Base-by-base conservation (phyloP, 305 asterid species). In the Solanum hybrid region DNA sequence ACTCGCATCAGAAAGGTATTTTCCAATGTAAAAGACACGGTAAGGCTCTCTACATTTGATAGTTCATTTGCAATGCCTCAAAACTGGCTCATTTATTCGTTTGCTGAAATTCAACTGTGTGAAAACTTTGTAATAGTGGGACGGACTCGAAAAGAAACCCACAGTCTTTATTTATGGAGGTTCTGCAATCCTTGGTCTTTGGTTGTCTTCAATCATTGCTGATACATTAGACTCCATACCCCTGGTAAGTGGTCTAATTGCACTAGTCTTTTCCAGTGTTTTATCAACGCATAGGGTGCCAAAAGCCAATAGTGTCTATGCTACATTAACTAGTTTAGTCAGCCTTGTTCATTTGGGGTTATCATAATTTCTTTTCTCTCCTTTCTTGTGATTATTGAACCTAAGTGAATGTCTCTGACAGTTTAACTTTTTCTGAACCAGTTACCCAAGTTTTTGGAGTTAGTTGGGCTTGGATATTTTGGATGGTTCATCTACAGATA, bases 171-270 rank as follows among this genome's bases (percentile, higher is more conserved):
- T 84, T 51, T 84, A 84, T 51, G 87, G 87, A 51, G 75, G 87
- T 29, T 84, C 87, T 17, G 87, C 75, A 10, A 10, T 51, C 40
- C 87, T 84, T 51, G 87, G 73, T 84, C 73, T 84, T 51, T 84
- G 87, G 87, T 84, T 84, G 6, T 84, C 73, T 29, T 84, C 87
- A 29, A 51, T 31, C 42, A 4, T 84, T 17, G 36, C 26, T 11
- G 87, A 84, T 84, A 10, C 87, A 84, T 84, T 84, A 84, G 87
- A 84, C 87, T 84, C 87, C 40, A 51, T 84, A 15, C 87, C 87
- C 1, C 12, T 45, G 87, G 87, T 84, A 84, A 2, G 87, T 51
- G 19, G 60, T 84, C 86, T 26, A 14, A 81, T 26, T 81, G 71
- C 4, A 40, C 13, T 26, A 38, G 86, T 79, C 34, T 13, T 78